A percentile compares a stretch with the other conserved stretches of the same genome.
Evolutionary conservation across 2,329 filamentous ascomycete species (phyloP).

Genomic region (Myriosclerotinia scirpicola): DNA sequence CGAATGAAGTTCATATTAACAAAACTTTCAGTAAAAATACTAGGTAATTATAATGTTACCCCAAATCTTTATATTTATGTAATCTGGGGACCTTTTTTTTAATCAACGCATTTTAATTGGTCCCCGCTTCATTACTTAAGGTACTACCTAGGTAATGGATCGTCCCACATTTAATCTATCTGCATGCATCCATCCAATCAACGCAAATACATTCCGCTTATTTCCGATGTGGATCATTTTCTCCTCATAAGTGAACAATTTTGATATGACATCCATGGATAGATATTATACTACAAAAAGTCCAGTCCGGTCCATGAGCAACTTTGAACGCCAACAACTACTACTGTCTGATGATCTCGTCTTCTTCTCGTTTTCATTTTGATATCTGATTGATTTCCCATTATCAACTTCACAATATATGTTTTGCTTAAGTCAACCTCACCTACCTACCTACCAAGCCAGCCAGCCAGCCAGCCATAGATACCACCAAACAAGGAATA

Average conservation of each 20-base stretch:
- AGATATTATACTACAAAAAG: too few species aligned
- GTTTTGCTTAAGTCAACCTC: too few species aligned
- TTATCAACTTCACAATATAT: too few species aligned
- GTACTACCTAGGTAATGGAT: too few species aligned
- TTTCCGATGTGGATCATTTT: conserved; percentile 3
- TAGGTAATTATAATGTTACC: neutral
- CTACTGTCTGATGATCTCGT: neutral
- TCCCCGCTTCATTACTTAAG: conserved; percentile 13
- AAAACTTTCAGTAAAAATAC: neutral
- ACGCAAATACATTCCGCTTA: neutral
- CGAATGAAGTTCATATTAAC: too few species aligned
- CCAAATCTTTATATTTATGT: neutral
- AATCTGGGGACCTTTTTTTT: neutral
- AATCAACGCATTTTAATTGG: neutral
- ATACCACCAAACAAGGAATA: conserved; percentile 9
- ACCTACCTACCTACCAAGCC: too few species aligned
- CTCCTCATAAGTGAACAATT: too few species aligned
- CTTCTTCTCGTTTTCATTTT: neutral
- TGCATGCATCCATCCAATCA: conserved; percentile 2
- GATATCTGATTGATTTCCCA: neutral
- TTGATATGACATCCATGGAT: too few species aligned
- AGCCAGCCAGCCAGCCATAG: neutral
- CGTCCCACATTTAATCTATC: neutral
- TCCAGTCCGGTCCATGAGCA: too few species aligned
- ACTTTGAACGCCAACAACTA: too few species aligned